Conservation (phyloP, 176 grass and related monocot species). For the Musa schizocarpa region DNA sequence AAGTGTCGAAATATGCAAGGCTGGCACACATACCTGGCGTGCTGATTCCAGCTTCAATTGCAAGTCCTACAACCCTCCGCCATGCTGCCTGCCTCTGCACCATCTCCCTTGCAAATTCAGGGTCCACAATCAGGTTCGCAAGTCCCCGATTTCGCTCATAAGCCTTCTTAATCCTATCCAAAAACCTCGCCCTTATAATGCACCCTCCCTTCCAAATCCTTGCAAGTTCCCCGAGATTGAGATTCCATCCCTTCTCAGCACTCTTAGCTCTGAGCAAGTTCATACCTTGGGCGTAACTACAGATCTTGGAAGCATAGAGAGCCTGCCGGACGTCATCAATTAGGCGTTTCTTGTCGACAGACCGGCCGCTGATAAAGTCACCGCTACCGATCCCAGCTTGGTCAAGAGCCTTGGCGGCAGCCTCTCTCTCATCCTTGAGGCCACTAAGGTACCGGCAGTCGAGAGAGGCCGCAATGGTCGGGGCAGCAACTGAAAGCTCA, state of each 20-base stretch:
- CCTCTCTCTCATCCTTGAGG: slow-evolving; percentile 87
- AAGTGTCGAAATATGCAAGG: slow-evolving; percentile 83
- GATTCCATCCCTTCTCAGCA: slow-evolving; percentile 66
- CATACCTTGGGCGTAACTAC: slow-evolving; percentile 95
- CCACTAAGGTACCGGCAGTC: slow-evolving; percentile 65
- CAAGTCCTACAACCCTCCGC: slow-evolving; percentile 75
- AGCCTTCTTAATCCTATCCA: slow-evolving; percentile 81
- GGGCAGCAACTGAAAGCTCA: slow-evolving; percentile 57
- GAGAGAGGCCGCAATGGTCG: slow-evolving; percentile 52
- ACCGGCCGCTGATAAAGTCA: slow-evolving; percentile 22
- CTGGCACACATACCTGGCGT: slow-evolving; percentile 89
- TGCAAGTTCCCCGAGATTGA: slow-evolving; percentile 69
- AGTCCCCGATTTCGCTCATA: slow-evolving; percentile 64
- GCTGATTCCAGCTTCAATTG: slow-evolving; percentile 71
- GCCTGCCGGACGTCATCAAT: slow-evolving; percentile 72
- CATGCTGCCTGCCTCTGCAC: slow-evolving; percentile 79
- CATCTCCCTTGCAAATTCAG: slow-evolving; percentile 91
- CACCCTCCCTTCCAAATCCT: slow-evolving; percentile 96
- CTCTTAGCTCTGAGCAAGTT: slow-evolving; percentile 78
- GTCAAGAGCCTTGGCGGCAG: slow-evolving; percentile 42
- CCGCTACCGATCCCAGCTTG: slow-evolving; percentile 52
- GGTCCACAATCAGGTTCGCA: slow-evolving; percentile 85
- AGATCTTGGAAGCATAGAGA: slow-evolving; percentile 73
- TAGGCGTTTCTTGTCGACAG: slow-evolving; percentile 57
- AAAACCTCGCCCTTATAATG: slow-evolving; percentile 83